Base-by-base conservation (phyloP, 176 grass and related monocot genomes). In the Triticum aestivum region DNA sequence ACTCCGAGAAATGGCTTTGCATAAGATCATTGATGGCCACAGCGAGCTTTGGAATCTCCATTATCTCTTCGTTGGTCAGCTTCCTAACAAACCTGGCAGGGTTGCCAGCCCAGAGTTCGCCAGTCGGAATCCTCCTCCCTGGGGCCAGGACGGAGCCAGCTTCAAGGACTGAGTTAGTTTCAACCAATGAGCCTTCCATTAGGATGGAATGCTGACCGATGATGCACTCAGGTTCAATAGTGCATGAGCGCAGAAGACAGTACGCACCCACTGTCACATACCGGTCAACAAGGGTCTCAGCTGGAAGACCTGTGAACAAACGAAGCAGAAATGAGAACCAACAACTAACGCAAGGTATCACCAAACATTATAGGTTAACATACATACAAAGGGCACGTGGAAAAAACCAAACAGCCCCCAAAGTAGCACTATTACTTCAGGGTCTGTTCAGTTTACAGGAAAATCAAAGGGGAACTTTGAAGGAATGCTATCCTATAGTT, bases 181-280 rank as follows among this genome's bases (percentile, higher is more conserved):
- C 97, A 11, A 99, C 92, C 39, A 99, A 75, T 12, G 97, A 99
- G 79, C 94, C 97, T 90, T 99, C 94, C 97, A 96, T 99, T n/a
- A 99, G 87, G 78, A 99, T 82, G 33, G 97, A 99, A 56, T 96
- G 97, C 82, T 96, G 94, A 51, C 97, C 97, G 9, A 99, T 93
- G 70, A 99, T 94, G 78, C 94, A 99, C 86, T 99, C 97, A 17
- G 92, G 94, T 26, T 99, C 97, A 54, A 99, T 96, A 64, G 97
- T 99, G 92, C 97, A 99, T 37, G 97, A 99, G 20, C 97, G 88
- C 34, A 99, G 83, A 51, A 99, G 82, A 86, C 83, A 91, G 89
- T 92, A 92, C 9, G 90, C 97, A 20, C 97, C 97, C 15, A 99
- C 75, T n/a, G 97, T 99, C 59, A 99, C 92, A 9, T 99, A 99